Base-by-base conservation (phyloP, 192 early-diverging fungal genomes). In the Spinellus fusiger region DNA sequence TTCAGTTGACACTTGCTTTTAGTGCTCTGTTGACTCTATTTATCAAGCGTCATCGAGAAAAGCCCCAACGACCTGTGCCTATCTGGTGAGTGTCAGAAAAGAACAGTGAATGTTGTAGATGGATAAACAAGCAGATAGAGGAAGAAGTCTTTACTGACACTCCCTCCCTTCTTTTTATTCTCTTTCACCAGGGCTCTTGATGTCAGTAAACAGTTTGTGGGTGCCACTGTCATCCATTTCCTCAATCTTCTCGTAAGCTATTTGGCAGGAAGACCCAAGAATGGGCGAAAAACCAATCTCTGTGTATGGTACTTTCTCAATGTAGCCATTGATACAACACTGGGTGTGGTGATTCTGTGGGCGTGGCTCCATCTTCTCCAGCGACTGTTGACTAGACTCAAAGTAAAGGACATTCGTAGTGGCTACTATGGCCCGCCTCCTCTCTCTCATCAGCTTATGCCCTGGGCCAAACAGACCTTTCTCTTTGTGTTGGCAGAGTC, bases 271-370 rank as follows among this genome's bases (percentile, higher is more conserved):
- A 69, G 66, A 22, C 65, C 71, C 16, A 58, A 61, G 1, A 61
- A 74, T 46, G 80, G 70, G 31, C 71, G 73, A 32, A 68, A 73
- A 23, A 56, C 56, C 18, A 92, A 90, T 64, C 85, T 84, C 3
- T 92, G 89, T 62, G 80, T 89, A 22, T 90, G 88, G 88, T 84
- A 87, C 59, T 84, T 85, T 58, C 62, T 86, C 49, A 80, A 89
- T 64, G 78, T 91, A 28, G 70, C 83, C 18, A 62, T 89, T 8
- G 90, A 92, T 53, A 91, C 89, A 8, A 91, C 90, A 8, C 54
- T 89, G 23, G 90, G 90, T 5, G 85, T 92, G 3, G 73, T 75
- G 0, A 80, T 92, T 18, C 72, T 92, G 4, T 91, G 78, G 54
- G 31, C 79, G 0, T 83, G 85, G 53, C 68, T 91, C 4, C 71